phyloP scores from a whole-genome alignment of 192 early-diverging fungal genomes.

The Ramicandelaber brevisporus region DNA sequence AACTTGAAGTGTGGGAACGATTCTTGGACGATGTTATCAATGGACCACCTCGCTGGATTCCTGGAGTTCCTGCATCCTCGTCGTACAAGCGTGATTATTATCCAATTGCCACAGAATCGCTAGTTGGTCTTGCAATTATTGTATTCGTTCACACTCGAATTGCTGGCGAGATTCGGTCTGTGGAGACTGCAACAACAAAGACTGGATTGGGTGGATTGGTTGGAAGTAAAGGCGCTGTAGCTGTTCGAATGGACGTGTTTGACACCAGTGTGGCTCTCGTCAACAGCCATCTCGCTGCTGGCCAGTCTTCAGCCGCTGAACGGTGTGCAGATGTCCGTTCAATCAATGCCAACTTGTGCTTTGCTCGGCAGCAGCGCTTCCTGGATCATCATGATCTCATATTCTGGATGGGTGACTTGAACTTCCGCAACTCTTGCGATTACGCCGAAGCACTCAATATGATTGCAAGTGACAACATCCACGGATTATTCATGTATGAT shows the following conservation, averaged over 20 bases:
- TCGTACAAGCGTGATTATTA: too few species aligned
- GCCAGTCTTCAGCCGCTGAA: slow-evolving; percentile 39
- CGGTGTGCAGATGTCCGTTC: slow-evolving; percentile 65
- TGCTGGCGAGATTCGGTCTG: slow-evolving; percentile 41
- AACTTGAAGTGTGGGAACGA: slow-evolving; percentile 18
- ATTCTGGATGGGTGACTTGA: slow-evolving; percentile 83
- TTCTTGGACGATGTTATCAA: slow-evolving; percentile 11
- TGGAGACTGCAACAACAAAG: slow-evolving; percentile 69
- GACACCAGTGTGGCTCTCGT: slow-evolving; percentile 80
- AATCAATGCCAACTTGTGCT: slow-evolving; percentile 44
- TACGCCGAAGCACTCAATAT: slow-evolving; percentile 33
- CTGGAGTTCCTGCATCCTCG: too few species aligned
- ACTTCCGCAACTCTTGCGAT: slow-evolving; percentile 57
- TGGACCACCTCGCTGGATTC: slow-evolving; percentile 8
- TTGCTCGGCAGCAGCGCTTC: slow-evolving; percentile 28
- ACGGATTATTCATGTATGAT: slow-evolving; percentile 23
- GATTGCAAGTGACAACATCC: slow-evolving; percentile 14
- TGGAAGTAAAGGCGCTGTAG: slow-evolving; percentile 95
- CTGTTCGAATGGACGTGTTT: slow-evolving; percentile 57
- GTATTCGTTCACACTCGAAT: slow-evolving; percentile 52
- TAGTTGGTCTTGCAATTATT: slow-evolving; percentile 76
- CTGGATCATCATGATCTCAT: slow-evolving; percentile 59
- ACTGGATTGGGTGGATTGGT: slow-evolving; percentile 89
- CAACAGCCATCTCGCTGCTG: slow-evolving; percentile 84
- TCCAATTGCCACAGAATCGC: slow-evolving; percentile 55